Base-by-base conservation (phyloP, 148 eudicot species). In the Camellia sinensis region DNA sequence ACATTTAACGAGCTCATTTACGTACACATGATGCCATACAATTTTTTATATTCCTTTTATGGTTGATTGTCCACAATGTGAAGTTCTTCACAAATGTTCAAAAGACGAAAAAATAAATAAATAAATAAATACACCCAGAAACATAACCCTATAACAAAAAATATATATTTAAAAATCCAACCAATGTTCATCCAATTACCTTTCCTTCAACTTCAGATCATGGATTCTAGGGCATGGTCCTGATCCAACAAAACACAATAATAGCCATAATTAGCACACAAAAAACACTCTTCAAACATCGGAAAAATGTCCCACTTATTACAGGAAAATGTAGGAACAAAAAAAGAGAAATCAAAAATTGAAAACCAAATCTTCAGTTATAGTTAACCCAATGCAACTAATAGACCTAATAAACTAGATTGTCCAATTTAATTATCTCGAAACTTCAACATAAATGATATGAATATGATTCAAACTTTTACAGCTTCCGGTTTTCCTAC, bases 221-320 rank as follows among this genome's bases (percentile, higher is more conserved):
- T 96, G 99, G 86, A 96, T 88, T 81, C 84, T 94, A 29, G 97
- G 94, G 84, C 98, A 96, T 29, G 89, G 83, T 62, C 99, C 99
- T 96, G 94, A 54, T 1, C 37, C 67, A 83, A 78, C 73, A 63
- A 54, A 67, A 79, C 13, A 48, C 53, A 83, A 11, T 66, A 69
- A 50, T 12, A 84, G 56, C 11, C 50, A 70, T 41, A 40, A 40
- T 53, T 7, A 78, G 73, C 37, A 0, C 37, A 29, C 37, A 10
- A 71, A 72, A 53, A 45, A 60, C 8, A 45, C 18, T 9, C 68
- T 22, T 56, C 37, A 70, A 61, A 14, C 61, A 46, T 50, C 10
- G 15, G 29, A 21, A 7, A 21, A 21, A 63, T 64, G 40, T 0
- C 46, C 57, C 17, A 19, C 48, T 65, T 63, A 12, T 13, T 14